phyloP scores from a whole-genome alignment of 805 yeast genomes.

The Suhomyces canberraensis region DNA sequence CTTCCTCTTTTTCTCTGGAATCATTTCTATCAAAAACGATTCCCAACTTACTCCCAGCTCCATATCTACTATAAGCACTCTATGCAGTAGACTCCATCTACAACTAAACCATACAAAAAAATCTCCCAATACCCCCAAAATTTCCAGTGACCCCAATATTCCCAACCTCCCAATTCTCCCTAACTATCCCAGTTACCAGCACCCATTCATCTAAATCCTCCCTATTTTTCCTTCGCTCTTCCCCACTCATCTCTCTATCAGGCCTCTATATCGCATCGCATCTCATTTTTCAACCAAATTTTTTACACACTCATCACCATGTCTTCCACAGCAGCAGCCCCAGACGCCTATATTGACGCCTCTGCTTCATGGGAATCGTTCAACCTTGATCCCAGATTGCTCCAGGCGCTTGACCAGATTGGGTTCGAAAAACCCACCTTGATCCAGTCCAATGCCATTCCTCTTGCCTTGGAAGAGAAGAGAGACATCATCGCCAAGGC shows the following conservation, averaged over 20 bases:
- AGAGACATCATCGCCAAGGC: conserved; percentile 93
- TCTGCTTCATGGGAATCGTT: conserved; percentile 69
- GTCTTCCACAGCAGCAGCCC: conserved; percentile 41
- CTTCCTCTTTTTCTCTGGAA: too few species aligned
- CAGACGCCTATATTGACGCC: conserved; percentile 70
- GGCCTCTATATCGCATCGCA: conserved; percentile 7
- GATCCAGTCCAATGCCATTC: conserved; percentile 89
- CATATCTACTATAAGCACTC: too few species aligned
- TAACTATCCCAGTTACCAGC: too few species aligned
- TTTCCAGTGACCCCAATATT: too few species aligned
- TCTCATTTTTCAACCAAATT: conserved; percentile 2
- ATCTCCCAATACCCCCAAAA: too few species aligned
- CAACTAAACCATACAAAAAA: too few species aligned
- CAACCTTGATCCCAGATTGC: conserved; percentile 74
- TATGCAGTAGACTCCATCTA: too few species aligned
- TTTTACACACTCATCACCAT: conserved; percentile 4
- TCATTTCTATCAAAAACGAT: too few species aligned
- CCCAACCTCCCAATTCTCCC: too few species aligned
- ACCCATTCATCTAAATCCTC: too few species aligned
- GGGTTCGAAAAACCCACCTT: conserved; percentile 87
- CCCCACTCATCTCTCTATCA: not conserved
- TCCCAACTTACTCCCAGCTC: too few species aligned
- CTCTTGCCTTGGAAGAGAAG: conserved; percentile 83
- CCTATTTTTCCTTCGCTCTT: too few species aligned
- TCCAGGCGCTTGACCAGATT: conserved; percentile 76